Evolutionary conservation across 2,329 filamentous ascomycete genomes (phyloP).

Genomic region (Microascus cirrosus): DNA sequence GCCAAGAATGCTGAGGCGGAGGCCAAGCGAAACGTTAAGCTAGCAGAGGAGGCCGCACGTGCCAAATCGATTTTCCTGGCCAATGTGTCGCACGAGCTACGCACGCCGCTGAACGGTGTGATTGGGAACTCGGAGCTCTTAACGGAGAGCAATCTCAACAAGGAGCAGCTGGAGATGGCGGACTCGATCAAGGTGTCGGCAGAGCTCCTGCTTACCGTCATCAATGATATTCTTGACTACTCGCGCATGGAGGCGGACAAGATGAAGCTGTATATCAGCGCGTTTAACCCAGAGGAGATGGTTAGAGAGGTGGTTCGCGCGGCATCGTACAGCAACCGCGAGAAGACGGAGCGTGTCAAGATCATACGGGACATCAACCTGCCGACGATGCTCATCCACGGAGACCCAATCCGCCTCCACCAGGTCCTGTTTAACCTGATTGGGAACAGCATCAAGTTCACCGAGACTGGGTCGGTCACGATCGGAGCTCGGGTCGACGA

Average conservation of each 20-base stretch:
- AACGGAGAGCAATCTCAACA: conserved; percentile 61
- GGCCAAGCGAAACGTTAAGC: conserved; percentile 66
- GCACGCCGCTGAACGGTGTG: conserved; percentile 76
- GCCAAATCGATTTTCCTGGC: conserved; percentile 74
- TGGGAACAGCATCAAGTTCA: conserved; percentile 91
- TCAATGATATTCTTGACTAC: conserved; percentile 94
- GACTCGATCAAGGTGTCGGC: conserved; percentile 81
- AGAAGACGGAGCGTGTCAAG: conserved; percentile 51
- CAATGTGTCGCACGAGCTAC: conserved; percentile 71
- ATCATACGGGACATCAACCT: conserved; percentile 61
- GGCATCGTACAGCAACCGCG: conserved; percentile 53
- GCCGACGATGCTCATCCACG: conserved; percentile 61
- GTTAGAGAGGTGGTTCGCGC: conserved; percentile 56
- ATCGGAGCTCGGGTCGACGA: conserved; percentile 64
- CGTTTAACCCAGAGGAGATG: conserved; percentile 58
- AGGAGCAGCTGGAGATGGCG: conserved; percentile 73
- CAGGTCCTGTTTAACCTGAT: conserved; percentile 73
- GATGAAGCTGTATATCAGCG: conserved; percentile 67
- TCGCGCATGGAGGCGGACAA: conserved; percentile 87
- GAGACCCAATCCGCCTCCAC: conserved; percentile 55
- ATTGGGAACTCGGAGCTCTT: conserved; percentile 82
- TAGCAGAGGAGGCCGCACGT: conserved; percentile 74
- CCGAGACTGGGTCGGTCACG: conserved; percentile 73
- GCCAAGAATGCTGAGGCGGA: conserved; percentile 67
- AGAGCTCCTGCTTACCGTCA: conserved; percentile 79